Percentiles rank a stretch among this genome's conserved stretches.
phyloP scores from a whole-genome alignment of 805 yeast genomes.

The Nakazawaea laoshanensis region DNA sequence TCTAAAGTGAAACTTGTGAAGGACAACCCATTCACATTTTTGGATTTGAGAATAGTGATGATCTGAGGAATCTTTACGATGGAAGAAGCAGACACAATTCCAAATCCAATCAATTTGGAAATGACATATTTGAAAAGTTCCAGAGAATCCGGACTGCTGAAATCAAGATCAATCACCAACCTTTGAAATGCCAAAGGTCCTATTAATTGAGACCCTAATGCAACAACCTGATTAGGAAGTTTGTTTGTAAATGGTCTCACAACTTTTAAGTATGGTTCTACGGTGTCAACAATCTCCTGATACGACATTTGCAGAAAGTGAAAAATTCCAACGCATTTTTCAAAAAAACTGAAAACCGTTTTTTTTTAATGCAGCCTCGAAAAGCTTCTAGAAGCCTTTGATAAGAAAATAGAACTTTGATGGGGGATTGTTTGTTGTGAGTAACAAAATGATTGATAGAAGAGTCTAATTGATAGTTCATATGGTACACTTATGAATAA shows the following conservation, averaged over 20 bases:
- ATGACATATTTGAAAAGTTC: constrained; percentile 21
- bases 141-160: constrained; percentile 15
- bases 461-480: neutral
- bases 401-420: no score
- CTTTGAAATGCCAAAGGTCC: constrained; percentile 19
- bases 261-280: constrained; percentile 13
- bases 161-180: constrained; percentile 17
- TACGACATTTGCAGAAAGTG: no score
- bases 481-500: constrained; percentile 11
- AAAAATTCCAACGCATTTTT: no score
- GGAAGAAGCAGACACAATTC: constrained; percentile 26
- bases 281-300: no score
- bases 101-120: constrained; percentile 25
- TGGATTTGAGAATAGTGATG: constrained; percentile 20
- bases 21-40: constrained; percentile 27
- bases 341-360: no score
- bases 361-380: no score
- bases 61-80: constrained; percentile 34
- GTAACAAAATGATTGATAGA: neutral
- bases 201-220: constrained; percentile 17
- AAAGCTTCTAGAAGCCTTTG: neutral
- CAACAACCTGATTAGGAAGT: constrained; percentile 17
- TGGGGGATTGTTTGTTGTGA: constrained; percentile 6
- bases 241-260: constrained; percentile 13
- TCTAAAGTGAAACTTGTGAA: constrained; percentile 23